Percentiles rank a stretch among this genome's conserved stretches.
These are phyloP conservation scores for Leersia perrieri DNA, from an alignment of 176 grass and related monocot genomes.

Conservation along the genomic window DNA sequence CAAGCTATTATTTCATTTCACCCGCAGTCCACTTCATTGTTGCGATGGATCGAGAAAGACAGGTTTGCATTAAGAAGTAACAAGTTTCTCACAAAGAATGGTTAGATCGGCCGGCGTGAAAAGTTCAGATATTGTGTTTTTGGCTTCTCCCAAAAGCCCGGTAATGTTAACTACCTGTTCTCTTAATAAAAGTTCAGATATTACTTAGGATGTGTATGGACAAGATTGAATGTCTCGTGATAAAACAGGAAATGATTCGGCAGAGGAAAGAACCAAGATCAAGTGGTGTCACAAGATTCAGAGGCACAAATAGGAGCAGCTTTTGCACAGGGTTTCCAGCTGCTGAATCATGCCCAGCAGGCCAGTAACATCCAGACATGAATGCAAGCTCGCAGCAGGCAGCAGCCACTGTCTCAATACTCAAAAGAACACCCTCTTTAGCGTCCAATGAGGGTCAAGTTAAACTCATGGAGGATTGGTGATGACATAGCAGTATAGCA, in stretches of 20 bases:
- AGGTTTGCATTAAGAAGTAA: no score
- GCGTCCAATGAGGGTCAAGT: neutral
- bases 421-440: neutral
- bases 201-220: neutral
- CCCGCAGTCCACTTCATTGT: neutral
- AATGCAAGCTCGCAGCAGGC: neutral
- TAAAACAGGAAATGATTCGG: neutral
- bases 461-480: neutral
- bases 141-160: no score
- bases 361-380: neutral
- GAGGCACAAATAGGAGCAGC: neutral
- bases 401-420: neutral
- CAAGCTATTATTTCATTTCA: neutral
- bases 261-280: constrained; percentile 18
- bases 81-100: neutral
- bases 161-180: no score
- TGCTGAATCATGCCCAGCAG: neutral
- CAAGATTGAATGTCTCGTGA: neutral
- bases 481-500: no score
- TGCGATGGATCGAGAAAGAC: neutral
- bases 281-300: neutral
- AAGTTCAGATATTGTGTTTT: neutral
- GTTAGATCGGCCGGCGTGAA: neutral
- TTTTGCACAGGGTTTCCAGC: neutral
- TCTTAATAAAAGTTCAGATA: neutral